Base-by-base conservation (phyloP, 1,284 basidiomycete species). In the Ganoderma sp. region DNA sequence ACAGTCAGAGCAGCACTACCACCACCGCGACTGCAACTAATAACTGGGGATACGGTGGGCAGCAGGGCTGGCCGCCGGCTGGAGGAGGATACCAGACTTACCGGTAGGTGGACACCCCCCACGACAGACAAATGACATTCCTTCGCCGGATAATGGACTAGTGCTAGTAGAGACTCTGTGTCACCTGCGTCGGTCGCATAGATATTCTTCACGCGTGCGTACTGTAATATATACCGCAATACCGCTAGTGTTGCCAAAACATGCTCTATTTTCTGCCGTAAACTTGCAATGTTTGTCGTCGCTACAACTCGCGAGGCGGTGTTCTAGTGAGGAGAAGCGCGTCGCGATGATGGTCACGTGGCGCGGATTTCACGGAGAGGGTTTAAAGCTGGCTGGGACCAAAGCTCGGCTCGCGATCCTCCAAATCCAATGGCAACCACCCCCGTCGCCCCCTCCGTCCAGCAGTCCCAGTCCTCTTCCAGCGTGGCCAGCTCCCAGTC, bases 401-500 rank as follows among this genome's bases (percentile, higher is more conserved):
- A 69, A 60, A 64, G 61, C 50, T 70, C 66, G 62, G 65, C 66
- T 68, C 50, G 50, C 50, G 56, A 61, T 61, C 65, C 69, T 63
- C 58, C 67, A 71, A 73, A 68, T 63, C 58, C 67, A 73, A 74
- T 74, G 75, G 73, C 74, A 78, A 77, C 78, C 65, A 72, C 72
- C 17, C 64, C 77, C 39, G 65, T 58, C 66, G 56, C 77, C 50
- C 58, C 69, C 41, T 60, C 66, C 64, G 69, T 67, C 65, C 74
- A 69, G 70, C 69, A 69, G 63, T 78, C 79, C 54, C 75, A 76
- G 64, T 76, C 79, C 10, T 76, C 79, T 15, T 78, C 76, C 39
- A 76, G 74, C 72, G 70, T 71, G 50, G 72, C 70, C 68, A 79
- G 75, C 73, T 68, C 76, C 4, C 75, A 74, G 63, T 74, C 75